phyloP scores from a whole-genome alignment of 495 filamentous ascomycete genomes.

The Penicillium alfredii region DNA sequence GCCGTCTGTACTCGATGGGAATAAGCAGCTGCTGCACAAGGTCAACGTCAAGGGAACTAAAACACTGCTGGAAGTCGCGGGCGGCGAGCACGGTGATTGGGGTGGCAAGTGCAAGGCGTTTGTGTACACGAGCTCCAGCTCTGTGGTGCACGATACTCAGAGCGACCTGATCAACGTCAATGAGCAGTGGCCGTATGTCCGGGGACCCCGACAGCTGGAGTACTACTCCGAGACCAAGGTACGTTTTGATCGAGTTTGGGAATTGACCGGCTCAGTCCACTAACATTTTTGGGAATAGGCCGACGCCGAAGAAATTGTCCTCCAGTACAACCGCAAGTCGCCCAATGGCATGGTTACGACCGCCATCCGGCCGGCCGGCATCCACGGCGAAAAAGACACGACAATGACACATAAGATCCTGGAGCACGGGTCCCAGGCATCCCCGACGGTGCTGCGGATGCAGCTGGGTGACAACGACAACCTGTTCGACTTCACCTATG shows the following conservation, averaged over 20 bases:
- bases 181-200: conserved; percentile 77
- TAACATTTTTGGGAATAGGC: conserved; percentile 47
- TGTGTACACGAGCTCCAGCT: conserved; percentile 90
- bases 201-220: conserved; percentile 65
- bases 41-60: conserved; percentile 92
- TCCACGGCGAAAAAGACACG: conserved; percentile 87
- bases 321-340: conserved; percentile 73
- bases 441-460: conserved; percentile 61
- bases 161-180: conserved; percentile 83
- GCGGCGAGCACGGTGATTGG: conserved; percentile 51
- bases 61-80: conserved; percentile 68
- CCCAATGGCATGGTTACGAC: conserved; percentile 63
- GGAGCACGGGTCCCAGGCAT: conserved; percentile 37
- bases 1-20: conserved; percentile 51
- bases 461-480: conserved; percentile 89
- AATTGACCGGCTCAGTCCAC: neutral
- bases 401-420: conserved; percentile 55
- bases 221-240: conserved; percentile 92
- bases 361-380: conserved; percentile 80
- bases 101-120: conserved; percentile 75
- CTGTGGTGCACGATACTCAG: conserved; percentile 74
- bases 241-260: neutral
- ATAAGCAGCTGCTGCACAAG: conserved; percentile 46
- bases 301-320: conserved; percentile 76
- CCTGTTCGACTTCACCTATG: conserved; percentile 54